phyloP scores from a whole-genome alignment of 106 monocot species.

The Dioscorea zingiberensis region DNA sequence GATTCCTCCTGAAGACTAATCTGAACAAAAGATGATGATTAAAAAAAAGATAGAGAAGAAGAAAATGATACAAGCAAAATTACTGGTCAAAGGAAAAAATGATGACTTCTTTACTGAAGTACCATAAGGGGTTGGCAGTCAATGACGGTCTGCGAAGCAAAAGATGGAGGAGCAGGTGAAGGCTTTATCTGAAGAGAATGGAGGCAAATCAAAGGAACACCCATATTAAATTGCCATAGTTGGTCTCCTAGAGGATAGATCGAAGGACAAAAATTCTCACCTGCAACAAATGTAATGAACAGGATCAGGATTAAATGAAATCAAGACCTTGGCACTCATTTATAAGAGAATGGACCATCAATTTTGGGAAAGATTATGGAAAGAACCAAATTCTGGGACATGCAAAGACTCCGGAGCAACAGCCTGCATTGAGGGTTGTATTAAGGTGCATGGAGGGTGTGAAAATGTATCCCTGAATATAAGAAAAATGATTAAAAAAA shows the following conservation, averaged over 20 bases:
- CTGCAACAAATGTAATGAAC: constrained; percentile 26
- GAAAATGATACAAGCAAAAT: too few species aligned
- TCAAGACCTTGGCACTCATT: background rate
- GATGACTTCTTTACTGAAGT: too few species aligned
- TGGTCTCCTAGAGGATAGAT: constrained; percentile 83
- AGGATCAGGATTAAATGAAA: background rate
- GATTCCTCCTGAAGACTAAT: constrained; percentile 89
- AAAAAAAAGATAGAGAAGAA: too few species aligned
- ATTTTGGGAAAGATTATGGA: constrained; percentile 1
- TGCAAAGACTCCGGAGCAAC: constrained; percentile 27
- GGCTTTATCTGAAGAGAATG: too few species aligned
- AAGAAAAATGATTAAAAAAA: background rate
- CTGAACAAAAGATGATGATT: too few species aligned
- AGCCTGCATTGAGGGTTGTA: constrained; percentile 77
- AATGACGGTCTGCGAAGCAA: background rate
- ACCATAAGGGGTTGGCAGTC: too few species aligned
- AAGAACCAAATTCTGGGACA: constrained; percentile 72
- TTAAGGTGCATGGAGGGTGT: constrained; percentile 77
- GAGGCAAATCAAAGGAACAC: too few species aligned
- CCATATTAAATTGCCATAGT: constrained; percentile 28
- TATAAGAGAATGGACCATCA: background rate
- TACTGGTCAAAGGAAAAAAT: too few species aligned
- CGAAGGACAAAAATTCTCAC: constrained; percentile 78
- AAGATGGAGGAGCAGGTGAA: too few species aligned
- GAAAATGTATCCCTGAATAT: constrained; percentile 84